Evolutionary conservation across 345 rosid species (phyloP).

Genomic region (Gossypium longicalyx): DNA sequence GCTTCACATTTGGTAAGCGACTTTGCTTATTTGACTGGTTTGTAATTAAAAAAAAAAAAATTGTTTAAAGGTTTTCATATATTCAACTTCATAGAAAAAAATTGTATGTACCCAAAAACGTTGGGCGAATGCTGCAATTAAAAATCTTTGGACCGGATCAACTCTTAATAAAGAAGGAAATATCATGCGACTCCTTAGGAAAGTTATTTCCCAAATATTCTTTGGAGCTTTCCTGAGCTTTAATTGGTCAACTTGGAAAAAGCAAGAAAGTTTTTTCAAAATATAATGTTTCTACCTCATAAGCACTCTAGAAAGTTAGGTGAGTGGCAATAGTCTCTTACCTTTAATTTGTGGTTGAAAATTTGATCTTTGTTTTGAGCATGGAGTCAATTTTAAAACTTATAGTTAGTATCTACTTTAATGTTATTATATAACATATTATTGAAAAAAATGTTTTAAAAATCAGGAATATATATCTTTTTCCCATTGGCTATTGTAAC

Average conservation of each 20-base stretch:
- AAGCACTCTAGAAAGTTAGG: no score
- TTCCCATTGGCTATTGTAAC: no score
- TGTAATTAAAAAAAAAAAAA: background rate
- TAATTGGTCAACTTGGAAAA: background rate
- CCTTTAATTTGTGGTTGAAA: no score
- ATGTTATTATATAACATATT: no score
- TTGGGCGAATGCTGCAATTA: background rate
- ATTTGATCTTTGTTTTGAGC: no score
- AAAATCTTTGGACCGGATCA: background rate
- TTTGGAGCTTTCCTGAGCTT: background rate
- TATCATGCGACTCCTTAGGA: background rate
- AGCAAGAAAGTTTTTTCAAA: background rate
- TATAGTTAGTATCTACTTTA: no score
- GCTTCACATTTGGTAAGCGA: background rate
- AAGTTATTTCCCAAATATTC: background rate
- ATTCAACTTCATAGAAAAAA: background rate
- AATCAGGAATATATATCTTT: no score
- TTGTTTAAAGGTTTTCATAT: background rate
- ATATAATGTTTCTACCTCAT: no score
- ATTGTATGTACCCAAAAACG: background rate
- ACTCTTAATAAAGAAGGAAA: background rate
- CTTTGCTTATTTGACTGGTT: slow-evolving; percentile 10
- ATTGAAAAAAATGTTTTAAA: no score
- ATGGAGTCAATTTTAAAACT: no score
- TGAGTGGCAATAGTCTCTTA: no score